Base-by-base conservation (phyloP, 2,329 filamentous ascomycete genomes). In the Xylaria polymorpha region DNA sequence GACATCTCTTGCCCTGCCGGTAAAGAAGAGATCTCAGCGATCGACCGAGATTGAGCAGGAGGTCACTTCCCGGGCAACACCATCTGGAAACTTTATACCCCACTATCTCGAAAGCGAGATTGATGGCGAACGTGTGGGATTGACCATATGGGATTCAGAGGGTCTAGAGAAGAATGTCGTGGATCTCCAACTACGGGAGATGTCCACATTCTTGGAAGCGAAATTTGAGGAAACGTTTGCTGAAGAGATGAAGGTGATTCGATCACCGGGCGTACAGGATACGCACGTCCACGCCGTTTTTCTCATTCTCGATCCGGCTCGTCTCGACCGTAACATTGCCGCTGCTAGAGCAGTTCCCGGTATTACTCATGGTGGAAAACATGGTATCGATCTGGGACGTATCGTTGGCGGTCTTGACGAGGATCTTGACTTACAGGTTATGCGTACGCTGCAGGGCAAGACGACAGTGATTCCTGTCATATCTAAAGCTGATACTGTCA, bases 181-280 rank as follows among this genome's bases (percentile, higher is more conserved):
- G 61, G 96, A 98, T 80, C 88, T 98, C 73, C 96, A 99, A 81
- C 85, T 99, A 73, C 90, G 94, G 70, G 94, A 97, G 79, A 94
- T 98, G 85, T 91, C 92, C 41, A 87, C 91, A 9, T 99, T 99
- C 83, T 85, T 99, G 68, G 96, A 99, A 84, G 95, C 92, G 84
- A 98, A 98, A 81, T 99, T 99, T 75, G 95, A 99, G 80, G 96
- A 99, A 77, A 98, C 96, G 0, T 97, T 99, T 79, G 90, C 90
- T 58, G 96, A 99, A 82, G 96, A 99, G 84, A 97, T 97, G 87
- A 98, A 98, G 84, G 94, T 99, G 56, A 87, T 98, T 71, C 92
- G 96, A 76, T 94, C 94, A 62, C 95, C 96, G 32, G 95, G 94
- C 65, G 92, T 93, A 72, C 93, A 94, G 79, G 96, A 99, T 83